Evolutionary conservation across 306 rosid species (phyloP).

Genomic region (Malus asiatica): DNA sequence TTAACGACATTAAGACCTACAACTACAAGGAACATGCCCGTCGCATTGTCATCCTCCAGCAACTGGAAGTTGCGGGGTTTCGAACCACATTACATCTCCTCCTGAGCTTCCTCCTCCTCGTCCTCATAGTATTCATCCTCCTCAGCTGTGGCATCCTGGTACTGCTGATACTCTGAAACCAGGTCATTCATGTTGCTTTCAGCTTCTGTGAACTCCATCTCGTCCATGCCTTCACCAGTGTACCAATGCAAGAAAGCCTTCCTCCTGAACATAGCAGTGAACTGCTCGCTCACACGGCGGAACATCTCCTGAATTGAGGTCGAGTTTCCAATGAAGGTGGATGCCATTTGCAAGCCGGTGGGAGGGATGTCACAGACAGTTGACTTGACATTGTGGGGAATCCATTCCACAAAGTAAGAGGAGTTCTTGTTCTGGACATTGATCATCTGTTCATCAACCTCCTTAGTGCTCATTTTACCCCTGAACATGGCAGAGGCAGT

Average conservation of each 20-base stretch:
- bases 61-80: conserved; percentile 56
- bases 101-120: conserved; percentile 34
- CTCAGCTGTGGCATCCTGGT: conserved; percentile 76
- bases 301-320: conserved; percentile 70
- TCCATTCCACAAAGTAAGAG: conserved; percentile 69
- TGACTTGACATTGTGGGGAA: conserved; percentile 71
- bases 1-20: conserved; percentile 18
- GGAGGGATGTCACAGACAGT: conserved; percentile 79
- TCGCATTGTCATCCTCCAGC: conserved; percentile 25
- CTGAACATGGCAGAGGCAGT: conserved; percentile 70
- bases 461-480: conserved; percentile 81
- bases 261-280: conserved; percentile 72
- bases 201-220: conserved; percentile 72
- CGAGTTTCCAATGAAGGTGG: conserved; percentile 67
- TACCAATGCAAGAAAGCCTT: conserved; percentile 77
- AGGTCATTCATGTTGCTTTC: conserved; percentile 77
- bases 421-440: conserved; percentile 77
- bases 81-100: conserved; percentile 22
- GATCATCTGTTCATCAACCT: conserved; percentile 75
- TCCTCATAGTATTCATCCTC: conserved; percentile 65
- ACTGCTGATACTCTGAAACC: conserved; percentile 71
- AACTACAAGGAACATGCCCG: conserved; percentile 13
- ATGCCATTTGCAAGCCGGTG: conserved; percentile 68
- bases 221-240: conserved; percentile 73
- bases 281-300: conserved; percentile 62